Evolutionary conservation across 306 rosid genomes (phyloP).

Genomic region (Purshia tridentata): DNA sequence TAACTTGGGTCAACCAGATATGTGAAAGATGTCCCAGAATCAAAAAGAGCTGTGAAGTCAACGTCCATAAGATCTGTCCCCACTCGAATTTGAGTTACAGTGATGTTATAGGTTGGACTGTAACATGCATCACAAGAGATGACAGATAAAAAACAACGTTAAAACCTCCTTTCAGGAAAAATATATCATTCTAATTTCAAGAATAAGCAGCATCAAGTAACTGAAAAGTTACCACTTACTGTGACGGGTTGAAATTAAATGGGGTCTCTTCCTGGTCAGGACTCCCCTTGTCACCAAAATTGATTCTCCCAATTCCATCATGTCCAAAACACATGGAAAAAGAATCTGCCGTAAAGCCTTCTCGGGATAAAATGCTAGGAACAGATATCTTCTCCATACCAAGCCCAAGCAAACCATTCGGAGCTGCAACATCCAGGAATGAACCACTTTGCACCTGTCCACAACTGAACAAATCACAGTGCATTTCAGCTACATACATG

Average conservation of each 20-base stretch:
- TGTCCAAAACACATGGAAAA: conserved; percentile 95
- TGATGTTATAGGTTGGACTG: conserved; percentile 92
- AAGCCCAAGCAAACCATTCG: conserved; percentile 92
- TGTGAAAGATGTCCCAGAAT: conserved; percentile 92
- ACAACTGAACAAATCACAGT: conserved; percentile 53
- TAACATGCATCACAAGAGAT: conserved; percentile 34
- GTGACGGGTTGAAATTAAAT: conserved; percentile 70
- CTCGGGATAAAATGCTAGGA: conserved; percentile 84
- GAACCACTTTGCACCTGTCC: conserved; percentile 96
- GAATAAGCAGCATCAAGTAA: conserved; percentile 36
- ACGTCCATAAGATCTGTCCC: conserved; percentile 66
- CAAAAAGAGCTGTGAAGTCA: conserved; percentile 76
- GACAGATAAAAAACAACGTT: conserved; percentile 22
- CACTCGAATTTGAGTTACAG: conserved; percentile 65
- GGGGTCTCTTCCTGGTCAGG: conserved; percentile 85
- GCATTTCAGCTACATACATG: conserved; percentile 16
- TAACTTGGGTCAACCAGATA: conserved; percentile 79
- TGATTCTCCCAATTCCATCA: conserved; percentile 87
- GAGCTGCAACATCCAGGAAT: conserved; percentile 87
- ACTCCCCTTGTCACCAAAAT: conserved; percentile 91
- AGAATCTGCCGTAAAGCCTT: conserved; percentile 79
- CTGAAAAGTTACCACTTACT: conserved; percentile 73
- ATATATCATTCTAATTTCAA: conserved; percentile 16
- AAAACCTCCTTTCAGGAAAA: conserved; percentile 11
- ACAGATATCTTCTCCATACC: conserved; percentile 98